Evolutionary conservation across 495 filamentous ascomycete species (phyloP), one percentile per base, ranked within the genome.

Genomic region (Jackrogersella multiformis): DNA sequence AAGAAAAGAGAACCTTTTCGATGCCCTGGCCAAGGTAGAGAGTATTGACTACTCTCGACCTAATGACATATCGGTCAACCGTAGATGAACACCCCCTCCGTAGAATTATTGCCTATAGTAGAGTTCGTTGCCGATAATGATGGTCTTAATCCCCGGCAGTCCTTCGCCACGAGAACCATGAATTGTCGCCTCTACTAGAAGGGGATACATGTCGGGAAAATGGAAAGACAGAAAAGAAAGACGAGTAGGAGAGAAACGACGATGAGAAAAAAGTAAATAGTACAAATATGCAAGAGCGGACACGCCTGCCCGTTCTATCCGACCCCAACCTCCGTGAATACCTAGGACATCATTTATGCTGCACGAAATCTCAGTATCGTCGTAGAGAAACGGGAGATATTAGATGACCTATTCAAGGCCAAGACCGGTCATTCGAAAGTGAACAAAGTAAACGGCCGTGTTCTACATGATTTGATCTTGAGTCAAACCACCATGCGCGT

Each of bases 381-480:
- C 39, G 28, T 38, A 15, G 48, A 51, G 35, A 57, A 41, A 41
- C 24, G 53, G 35, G 9, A 30, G 38, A 53, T 16, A 39, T 46
- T n/a, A 16, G 38, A 45, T 20, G 15, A 45, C 18, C 44, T 48
- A 6, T 30, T 15, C 30, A 20, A 38, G 16, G 46, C 30, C 49
- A 39, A 7, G 16, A 30, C 28, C 1, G 24, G 20, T 35, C 42
- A 42, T 10, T 21, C 35, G 49, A 56, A 7, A 16, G 32, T 13
- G 28, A 42, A 23, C 24, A 35, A 32, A 0, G 3, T 12, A 26
- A 18, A 21, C 4, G 45, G 9, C n/a, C 30, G 39, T 36, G 26
- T 38, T 42, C 48, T 75, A 99, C 94, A 97, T 97, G 78, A 99
- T 97, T 82, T 99, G 94, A 72, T 97, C 95, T 76, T 99, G 95